A percentile compares a stretch with the other conserved stretches of the same genome.
Conservation (phyloP, 495 filamentous ascomycete species). For the Xylaria acuta region DNA sequence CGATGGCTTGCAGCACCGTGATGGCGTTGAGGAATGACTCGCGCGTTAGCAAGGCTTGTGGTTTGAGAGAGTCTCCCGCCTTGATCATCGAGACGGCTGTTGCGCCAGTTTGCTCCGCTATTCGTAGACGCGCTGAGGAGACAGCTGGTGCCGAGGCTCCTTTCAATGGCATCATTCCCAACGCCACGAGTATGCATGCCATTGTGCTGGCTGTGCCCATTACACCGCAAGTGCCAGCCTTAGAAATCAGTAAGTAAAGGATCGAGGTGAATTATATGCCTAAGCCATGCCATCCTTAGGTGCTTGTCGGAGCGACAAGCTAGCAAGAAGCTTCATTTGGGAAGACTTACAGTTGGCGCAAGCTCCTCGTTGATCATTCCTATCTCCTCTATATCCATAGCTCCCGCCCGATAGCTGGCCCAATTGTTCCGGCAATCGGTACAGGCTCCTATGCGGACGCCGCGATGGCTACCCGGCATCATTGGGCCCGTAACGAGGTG, state of each 20-base stretch:
- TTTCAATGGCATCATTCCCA: conserved; percentile 69
- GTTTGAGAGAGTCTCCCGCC: conserved; percentile 45
- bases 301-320: background rate
- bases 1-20: conserved; percentile 71
- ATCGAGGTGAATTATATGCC: background rate
- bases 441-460: conserved; percentile 66
- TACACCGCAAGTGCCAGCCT: conserved; percentile 72
- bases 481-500: conserved; percentile 71
- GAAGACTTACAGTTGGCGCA: conserved; percentile 61
- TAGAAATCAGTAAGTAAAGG: background rate
- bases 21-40: conserved; percentile 73
- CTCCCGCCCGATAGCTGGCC: conserved; percentile 66
- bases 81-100: conserved; percentile 59
- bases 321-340: background rate
- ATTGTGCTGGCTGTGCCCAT: conserved; percentile 76
- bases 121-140: conserved; percentile 65
- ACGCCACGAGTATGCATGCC: conserved; percentile 67
- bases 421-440: conserved; percentile 73
- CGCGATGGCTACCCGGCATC: conserved; percentile 68
- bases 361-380: conserved; percentile 70
- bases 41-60: conserved; percentile 62
- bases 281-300: background rate
- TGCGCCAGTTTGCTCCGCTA: conserved; percentile 68
- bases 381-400: conserved; percentile 71
- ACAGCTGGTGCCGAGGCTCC: conserved; percentile 69